Base-by-base conservation (phyloP, 164 flowering plant genomes). In the Vitis labrusca region DNA sequence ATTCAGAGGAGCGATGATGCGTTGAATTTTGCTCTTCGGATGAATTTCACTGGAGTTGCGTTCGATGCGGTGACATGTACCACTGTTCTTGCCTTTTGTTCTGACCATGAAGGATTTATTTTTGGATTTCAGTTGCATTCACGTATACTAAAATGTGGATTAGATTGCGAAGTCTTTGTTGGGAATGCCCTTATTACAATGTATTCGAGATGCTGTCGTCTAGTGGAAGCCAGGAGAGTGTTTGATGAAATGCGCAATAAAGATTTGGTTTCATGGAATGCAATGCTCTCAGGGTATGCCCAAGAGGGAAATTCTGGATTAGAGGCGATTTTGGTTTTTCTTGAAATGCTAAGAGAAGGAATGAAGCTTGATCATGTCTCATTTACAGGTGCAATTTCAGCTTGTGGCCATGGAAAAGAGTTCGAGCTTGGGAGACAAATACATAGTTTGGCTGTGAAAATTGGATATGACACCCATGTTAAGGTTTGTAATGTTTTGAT, bases 241-340 rank as follows among this genome's bases (percentile, higher is more conserved):
- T 94, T 94, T 74, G 80, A 75, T 74, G 91, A 78, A 81, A 91
- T 95, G 86, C 77, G 75, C 9, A 47, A 44, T 12, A 85, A 74
- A 75, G 99, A 91, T 83, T 73, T 78, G 72, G 88, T 95, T 65
- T 91, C 99, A 0, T 95, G 97, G 96, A 91, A 90, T 71, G 87
- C 97, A 8, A 68, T 92, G 76, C 68, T 94, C 4, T 89, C 94
- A 13, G 99, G 97, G 37, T 90, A 84, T 61, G 66, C 81, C 61
- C 97, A 92, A 72, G 87, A 83, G 57, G 94, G 89, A 48, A 74
- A 67, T 74, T 74, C 74, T 70, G 94, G 88, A 50, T 2, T 75
- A 1, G 85, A 91, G 74, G 91, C 90, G 1, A 80, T 88, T 62
- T 16, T 8, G 63, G 67, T 76, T 13, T 92, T 91, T 65, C 15